phyloP scores from a whole-genome alignment of 371 early-diverging fungal genomes.

The Apophysomyces elegans region DNA sequence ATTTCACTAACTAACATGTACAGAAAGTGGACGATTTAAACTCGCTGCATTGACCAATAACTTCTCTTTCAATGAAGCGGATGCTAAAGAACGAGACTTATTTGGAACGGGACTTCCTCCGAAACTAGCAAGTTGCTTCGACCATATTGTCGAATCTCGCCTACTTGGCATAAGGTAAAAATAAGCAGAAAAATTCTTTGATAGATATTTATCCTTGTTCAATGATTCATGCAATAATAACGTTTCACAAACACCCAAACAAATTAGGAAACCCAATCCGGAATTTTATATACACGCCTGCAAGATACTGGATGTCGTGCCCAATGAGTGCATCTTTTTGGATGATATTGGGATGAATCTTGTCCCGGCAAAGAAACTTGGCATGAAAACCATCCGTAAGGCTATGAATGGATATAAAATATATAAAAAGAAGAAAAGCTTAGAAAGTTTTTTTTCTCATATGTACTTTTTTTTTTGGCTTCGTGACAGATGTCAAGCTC shows the following conservation, averaged over 20 bases:
- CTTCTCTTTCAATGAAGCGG: slow-evolving; percentile 61
- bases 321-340: slow-evolving; percentile 68
- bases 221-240: slow-evolving; percentile 1
- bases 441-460: not conserved
- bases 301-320: slow-evolving; percentile 59
- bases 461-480: slow-evolving; percentile 11
- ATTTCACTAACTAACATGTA: not conserved
- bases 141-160: slow-evolving; percentile 50
- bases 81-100: slow-evolving; percentile 38
- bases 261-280: slow-evolving; percentile 71
- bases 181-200: not conserved
- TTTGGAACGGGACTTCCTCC: slow-evolving; percentile 37
- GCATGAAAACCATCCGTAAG: slow-evolving; percentile 69
- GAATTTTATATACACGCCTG: slow-evolving; percentile 67
- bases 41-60: slow-evolving; percentile 85
- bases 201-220: not conserved
- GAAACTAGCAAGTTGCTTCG: slow-evolving; percentile 45
- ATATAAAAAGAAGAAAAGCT: not conserved
- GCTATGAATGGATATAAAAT: not conserved
- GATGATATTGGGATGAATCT: slow-evolving; percentile 83
- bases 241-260: not conserved
- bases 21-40: slow-evolving; percentile 58
- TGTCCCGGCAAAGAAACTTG: slow-evolving; percentile 64
- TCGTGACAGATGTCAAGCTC: slow-evolving; percentile 54
- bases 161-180: slow-evolving; percentile 42